These are phyloP conservation scores for Phyllosticta ampelicida DNA, from an alignment of 2,329 filamentous ascomycete species.

Conservation along the genomic window DNA sequence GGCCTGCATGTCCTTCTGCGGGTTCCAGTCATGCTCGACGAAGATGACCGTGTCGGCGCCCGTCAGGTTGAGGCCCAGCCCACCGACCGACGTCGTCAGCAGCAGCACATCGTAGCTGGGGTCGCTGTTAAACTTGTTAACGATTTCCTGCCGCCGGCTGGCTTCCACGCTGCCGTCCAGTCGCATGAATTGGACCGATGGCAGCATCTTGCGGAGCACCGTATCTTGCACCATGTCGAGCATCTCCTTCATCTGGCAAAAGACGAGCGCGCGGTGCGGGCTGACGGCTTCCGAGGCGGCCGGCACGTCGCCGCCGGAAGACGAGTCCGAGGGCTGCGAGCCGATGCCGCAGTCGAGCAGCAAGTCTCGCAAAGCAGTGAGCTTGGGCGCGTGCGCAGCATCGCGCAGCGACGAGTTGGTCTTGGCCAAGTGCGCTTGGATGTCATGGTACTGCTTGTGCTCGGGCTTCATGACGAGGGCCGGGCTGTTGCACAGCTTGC, in stretches of 20 bases:
- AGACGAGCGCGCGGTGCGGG: constrained; percentile 88
- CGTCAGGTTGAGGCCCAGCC: constrained; percentile 86
- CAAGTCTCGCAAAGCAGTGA: constrained; percentile 79
- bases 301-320: constrained; percentile 40
- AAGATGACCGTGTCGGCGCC: constrained; percentile 98
- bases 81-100: constrained; percentile 89
- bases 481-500: constrained; percentile 96
- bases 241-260: constrained; percentile 99
- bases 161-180: constrained; percentile 90
- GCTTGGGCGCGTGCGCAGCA: constrained; percentile 79
- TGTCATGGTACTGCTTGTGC: constrained; percentile 81
- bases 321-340: constrained; percentile 34
- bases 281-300: constrained; percentile 70
- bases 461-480: constrained; percentile 92
- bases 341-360: constrained; percentile 99
- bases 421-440: constrained; percentile 66
- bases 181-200: constrained; percentile 84
- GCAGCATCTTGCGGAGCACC: constrained; percentile 82
- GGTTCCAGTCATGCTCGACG: constrained; percentile 99
- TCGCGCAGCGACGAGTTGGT: constrained; percentile 78
- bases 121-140: constrained; percentile 98
- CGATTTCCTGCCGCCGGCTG: constrained; percentile 88
- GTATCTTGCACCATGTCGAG: constrained; percentile 96
- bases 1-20: constrained; percentile 94
- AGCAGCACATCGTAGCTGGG: constrained; percentile 92